Percentiles rank a stretch among this genome's conserved stretches.
These are phyloP conservation scores for Skeletonema costatum DNA, from an alignment of 108 stramenopile species.

Conservation along the genomic window DNA sequence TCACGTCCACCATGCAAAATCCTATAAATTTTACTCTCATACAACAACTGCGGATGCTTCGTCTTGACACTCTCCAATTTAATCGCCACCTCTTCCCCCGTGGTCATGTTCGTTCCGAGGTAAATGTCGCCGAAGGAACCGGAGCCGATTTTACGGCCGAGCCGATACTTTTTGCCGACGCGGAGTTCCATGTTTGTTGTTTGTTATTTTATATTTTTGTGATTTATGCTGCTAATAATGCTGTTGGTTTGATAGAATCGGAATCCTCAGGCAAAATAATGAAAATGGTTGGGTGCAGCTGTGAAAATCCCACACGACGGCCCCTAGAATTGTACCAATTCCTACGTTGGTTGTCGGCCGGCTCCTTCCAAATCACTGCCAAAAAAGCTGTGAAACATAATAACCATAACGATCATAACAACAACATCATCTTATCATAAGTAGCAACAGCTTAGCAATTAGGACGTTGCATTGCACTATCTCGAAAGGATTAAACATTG, in stretches of 20 bases:
- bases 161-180: conserved; percentile 98
- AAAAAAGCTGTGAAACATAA: too few relatives aligned
- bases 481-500: too few relatives aligned
- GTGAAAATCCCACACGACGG: too few relatives aligned
- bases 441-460: too few relatives aligned
- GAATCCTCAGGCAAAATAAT: background rate
- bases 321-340: background rate
- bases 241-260: too few relatives aligned
- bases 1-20: conserved; percentile 97
- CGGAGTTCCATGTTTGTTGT: conserved; percentile 90
- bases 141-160: conserved; percentile 98
- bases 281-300: background rate
- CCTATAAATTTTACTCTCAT: conserved; percentile 99
- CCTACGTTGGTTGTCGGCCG: too few relatives aligned
- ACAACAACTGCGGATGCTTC: conserved; percentile 96
- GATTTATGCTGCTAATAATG: too few relatives aligned
- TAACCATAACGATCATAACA: too few relatives aligned
- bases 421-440: too few relatives aligned
- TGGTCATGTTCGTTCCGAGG: conserved; percentile 98
- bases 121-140: conserved; percentile 99
- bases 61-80: conserved; percentile 97
- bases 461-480: too few relatives aligned
- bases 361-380: too few relatives aligned
- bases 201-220: background rate
- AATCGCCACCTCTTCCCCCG: conserved; percentile 97